Base-by-base conservation (phyloP, 768 basidiomycete genomes). In the Mycena albidolilacea region DNA sequence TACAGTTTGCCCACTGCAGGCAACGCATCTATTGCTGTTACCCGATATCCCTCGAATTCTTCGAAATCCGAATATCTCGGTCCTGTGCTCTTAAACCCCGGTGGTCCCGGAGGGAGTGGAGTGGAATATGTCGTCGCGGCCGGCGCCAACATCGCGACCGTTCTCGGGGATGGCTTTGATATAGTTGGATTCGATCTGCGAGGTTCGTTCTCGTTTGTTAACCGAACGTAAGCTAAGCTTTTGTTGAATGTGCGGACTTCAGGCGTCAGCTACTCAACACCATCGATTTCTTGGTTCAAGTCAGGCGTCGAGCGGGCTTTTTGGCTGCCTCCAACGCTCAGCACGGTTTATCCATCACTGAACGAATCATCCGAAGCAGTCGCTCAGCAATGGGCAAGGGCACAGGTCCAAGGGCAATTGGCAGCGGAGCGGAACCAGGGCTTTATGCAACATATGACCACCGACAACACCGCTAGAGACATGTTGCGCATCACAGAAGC, bases 71-170 rank as follows among this genome's bases (percentile, higher is more conserved):
- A 73, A 11, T 82, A 81, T 60, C 73, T 71, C 3, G 82, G 82
- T 0, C 82, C 82, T 0, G 75, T 83, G 19, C 73, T 82, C 7
- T 80, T 80, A 76, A 83, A 82, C 69, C 82, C 79, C 3, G 78
- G 78, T 4, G 79, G 78, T 0, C 78, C 79, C 1, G 79, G 79
- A 11, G 73, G 70, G 1, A 77, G 77, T 38, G 81, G 80, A 23
- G 78, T 82, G 30, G 67, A 70, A 1, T 23, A 70, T 1, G 65
- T 79, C 9, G 54, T 62, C 10, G 62, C 8, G 1, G 3, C 30
- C 7, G 72, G 67, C 12, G 48, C 60, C 6, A 17, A 39, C 3
- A 64, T 73, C 23, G 44, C 50, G 37, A 37, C 52, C 10, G 15
- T 69, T 12, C 44, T 73, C 30, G 67, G 67, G 2, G 39, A 63